phyloP scores from a whole-genome alignment of 139 green algal species.

The Ettlia oleoabundans region DNA sequence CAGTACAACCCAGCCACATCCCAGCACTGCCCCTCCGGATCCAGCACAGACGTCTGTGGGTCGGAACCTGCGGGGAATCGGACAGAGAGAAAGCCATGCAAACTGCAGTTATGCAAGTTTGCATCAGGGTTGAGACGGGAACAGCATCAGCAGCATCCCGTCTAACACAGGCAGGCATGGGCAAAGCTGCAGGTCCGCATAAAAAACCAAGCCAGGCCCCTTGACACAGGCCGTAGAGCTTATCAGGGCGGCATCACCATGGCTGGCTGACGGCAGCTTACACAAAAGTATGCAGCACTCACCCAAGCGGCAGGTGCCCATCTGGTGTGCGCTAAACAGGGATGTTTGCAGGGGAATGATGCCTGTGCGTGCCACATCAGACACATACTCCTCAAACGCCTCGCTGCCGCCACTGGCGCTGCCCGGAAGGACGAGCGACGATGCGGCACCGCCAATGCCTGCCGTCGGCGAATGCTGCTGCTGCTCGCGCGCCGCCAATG shows the following conservation, averaged over 20 bases:
- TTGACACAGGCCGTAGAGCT: too few relatives aligned
- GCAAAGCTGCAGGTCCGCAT: not conserved
- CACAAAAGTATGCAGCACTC: not conserved
- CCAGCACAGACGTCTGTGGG: conserved; percentile 49
- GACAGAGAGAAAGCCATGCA: not conserved
- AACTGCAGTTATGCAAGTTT: not conserved
- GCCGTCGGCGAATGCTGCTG: too few relatives aligned
- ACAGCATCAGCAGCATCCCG: too few relatives aligned
- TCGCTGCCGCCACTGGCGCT: not conserved
- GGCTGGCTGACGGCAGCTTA: not conserved
- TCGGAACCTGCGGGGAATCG: conserved; percentile 6
- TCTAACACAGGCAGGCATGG: too few relatives aligned
- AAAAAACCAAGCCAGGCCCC: too few relatives aligned
- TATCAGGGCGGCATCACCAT: too few relatives aligned
- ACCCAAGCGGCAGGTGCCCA: conserved; percentile 74
- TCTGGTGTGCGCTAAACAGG: conserved; percentile 73
- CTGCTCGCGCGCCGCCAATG: too few relatives aligned
- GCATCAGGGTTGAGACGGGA: too few relatives aligned
- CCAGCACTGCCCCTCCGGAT: conserved; percentile 70
- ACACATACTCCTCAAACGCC: conserved; percentile 50
- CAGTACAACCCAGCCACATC: conserved; percentile 69
- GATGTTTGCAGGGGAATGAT: conserved; percentile 37
- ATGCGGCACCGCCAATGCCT: too few relatives aligned
- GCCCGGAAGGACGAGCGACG: not conserved
- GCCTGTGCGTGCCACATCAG: conserved; percentile 15